These are phyloP conservation scores for Solanum sejunctum DNA, from an alignment of 257 asterid species.

Conservation along the genomic window DNA sequence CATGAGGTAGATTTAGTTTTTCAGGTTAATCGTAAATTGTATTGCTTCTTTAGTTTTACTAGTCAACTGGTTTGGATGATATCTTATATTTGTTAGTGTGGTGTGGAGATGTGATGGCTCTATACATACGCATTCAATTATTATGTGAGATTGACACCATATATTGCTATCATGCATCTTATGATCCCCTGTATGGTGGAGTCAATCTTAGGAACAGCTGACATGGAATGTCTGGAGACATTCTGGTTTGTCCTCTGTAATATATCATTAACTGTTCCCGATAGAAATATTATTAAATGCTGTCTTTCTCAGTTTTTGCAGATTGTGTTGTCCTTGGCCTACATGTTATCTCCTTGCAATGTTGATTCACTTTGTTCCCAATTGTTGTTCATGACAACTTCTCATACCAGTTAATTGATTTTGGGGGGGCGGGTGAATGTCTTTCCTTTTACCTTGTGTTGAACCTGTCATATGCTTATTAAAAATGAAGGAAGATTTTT, in stretches of 20 bases:
- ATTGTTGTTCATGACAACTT: not conserved
- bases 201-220: not conserved
- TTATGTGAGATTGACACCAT: not conserved
- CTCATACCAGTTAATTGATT: not conserved
- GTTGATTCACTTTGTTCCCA: not conserved
- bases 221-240: not conserved
- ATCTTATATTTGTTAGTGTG: not conserved
- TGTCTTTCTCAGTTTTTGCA: not conserved
- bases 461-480: not conserved
- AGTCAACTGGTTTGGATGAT: not conserved
- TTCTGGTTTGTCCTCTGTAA: not conserved
- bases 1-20: not conserved
- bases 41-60: not conserved
- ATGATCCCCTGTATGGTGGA: not conserved
- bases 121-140: not conserved
- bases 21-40: not conserved
- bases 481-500: too few relatives aligned
- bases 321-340: not conserved
- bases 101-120: not conserved
- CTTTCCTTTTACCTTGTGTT: not conserved
- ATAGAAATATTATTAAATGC: not conserved
- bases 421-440: not conserved
- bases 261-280: not conserved
- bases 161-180: not conserved
- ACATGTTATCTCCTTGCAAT: not conserved